Evolutionary conservation across 2,329 filamentous ascomycete species (phyloP).

Genomic region (Fusarium citri): DNA sequence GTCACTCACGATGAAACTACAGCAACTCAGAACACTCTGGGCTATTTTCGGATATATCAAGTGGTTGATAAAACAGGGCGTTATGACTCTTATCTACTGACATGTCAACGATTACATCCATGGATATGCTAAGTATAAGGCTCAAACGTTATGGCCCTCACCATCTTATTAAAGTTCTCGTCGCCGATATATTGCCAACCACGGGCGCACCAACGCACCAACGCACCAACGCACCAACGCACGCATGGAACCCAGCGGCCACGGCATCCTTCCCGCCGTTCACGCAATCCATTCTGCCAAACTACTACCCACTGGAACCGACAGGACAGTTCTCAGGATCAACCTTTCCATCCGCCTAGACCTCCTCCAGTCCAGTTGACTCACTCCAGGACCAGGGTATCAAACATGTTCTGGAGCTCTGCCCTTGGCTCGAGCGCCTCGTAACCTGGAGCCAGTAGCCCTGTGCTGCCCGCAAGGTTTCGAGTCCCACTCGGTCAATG

Average conservation of each 20-base stretch:
- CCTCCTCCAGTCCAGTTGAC: neutral
- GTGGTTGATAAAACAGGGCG: neutral
- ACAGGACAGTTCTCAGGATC: slow-evolving; percentile 24
- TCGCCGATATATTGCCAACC: slow-evolving; percentile 19
- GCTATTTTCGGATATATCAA: neutral
- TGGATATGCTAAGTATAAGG: neutral
- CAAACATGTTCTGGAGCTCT: slow-evolving; percentile 1
- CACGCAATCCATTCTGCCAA: slow-evolving; percentile 13
- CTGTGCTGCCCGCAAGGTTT: slow-evolving; percentile 17
- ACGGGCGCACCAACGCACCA: neutral
- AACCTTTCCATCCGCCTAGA: neutral
- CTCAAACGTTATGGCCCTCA: neutral
- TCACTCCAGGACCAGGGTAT: slow-evolving; percentile 20
- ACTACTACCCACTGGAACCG: neutral
- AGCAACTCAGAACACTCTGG: neutral
- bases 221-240: neutral
- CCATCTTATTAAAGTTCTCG: neutral
- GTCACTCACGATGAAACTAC: neutral
- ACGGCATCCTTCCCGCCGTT: slow-evolving; percentile 25
- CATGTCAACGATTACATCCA: neutral
- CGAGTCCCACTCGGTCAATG: slow-evolving; percentile 14
- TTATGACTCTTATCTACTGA: neutral
- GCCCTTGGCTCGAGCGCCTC: slow-evolving; percentile 7
- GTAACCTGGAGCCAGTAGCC: slow-evolving; percentile 8
- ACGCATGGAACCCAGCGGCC: neutral